These are phyloP conservation scores for Epichloe elymi DNA, from an alignment of 2,329 filamentous ascomycete species.

Conservation along the genomic window DNA sequence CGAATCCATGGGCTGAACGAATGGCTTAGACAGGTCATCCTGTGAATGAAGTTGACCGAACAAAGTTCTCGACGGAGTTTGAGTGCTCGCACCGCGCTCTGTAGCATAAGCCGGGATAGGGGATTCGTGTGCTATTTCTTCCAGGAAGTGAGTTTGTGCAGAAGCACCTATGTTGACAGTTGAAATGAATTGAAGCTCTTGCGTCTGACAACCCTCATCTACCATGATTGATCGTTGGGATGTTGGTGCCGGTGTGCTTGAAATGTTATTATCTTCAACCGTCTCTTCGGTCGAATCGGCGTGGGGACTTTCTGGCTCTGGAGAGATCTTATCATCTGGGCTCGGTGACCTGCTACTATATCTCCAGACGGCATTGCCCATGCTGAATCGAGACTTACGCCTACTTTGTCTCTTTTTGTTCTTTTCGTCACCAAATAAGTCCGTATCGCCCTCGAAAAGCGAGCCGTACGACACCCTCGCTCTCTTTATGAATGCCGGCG, in stretches of 20 bases:
- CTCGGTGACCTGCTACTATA: conserved; percentile 60
- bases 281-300: conserved; percentile 8
- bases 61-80: conserved; percentile 7
- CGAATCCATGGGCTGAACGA: not conserved
- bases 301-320: conserved; percentile 12
- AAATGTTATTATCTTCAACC: not conserved
- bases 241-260: not conserved
- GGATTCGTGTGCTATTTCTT: conserved; percentile 5
- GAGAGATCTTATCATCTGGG: conserved; percentile 39
- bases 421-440: conserved; percentile 56
- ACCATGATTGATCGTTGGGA: conserved; percentile 16
- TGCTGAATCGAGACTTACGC: conserved; percentile 58
- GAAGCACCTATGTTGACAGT: conserved; percentile 16
- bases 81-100: not conserved
- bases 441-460: conserved; percentile 48
- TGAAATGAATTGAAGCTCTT: conserved; percentile 16
- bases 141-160: conserved; percentile 12
- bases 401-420: conserved; percentile 22
- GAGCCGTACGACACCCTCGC: conserved; percentile 56
- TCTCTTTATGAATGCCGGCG: conserved; percentile 68
- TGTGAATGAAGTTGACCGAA: conserved; percentile 2
- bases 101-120: conserved; percentile 2
- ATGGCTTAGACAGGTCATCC: not conserved
- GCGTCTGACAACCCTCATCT: conserved; percentile 23
- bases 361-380: conserved; percentile 58